phyloP scores from a whole-genome alignment of 306 rosid genomes.

The Ceratonia siliqua region DNA sequence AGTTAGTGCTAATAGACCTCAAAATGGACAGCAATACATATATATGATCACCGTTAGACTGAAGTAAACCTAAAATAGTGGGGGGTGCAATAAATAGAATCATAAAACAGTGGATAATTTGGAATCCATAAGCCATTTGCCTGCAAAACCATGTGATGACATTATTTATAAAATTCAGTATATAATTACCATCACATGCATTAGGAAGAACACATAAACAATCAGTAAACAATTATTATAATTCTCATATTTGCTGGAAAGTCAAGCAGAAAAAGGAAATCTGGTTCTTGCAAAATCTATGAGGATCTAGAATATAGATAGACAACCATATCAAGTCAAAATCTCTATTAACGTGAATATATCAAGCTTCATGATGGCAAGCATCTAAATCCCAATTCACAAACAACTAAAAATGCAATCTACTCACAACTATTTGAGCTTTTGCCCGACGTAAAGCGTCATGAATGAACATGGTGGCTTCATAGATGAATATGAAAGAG shows the following conservation, averaged over 20 bases:
- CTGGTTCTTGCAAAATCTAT: constrained; percentile 1
- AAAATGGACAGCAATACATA: constrained; percentile 6
- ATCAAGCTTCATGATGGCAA: constrained; percentile 10
- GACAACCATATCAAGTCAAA: constrained; percentile 6
- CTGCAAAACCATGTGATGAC: constrained; percentile 16
- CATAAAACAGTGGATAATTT: neutral
- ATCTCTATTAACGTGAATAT: neutral
- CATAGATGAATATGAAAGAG: constrained; percentile 13
- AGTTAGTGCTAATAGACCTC: neutral
- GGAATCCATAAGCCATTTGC: neutral
- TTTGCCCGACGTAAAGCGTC: constrained; percentile 8
- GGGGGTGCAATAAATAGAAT: neutral
- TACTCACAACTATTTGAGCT: neutral
- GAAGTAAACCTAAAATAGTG: neutral
- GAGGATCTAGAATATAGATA: constrained; percentile 16
- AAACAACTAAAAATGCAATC: neutral
- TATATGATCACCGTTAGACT: constrained; percentile 19
- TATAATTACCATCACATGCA: constrained; percentile 1
- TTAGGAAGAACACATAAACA: constrained; percentile 22
- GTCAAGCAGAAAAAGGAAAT: constrained; percentile 21
- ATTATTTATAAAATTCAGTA: neutral
- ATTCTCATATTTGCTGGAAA: constrained; percentile 8
- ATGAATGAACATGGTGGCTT: neutral
- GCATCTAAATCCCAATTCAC: constrained; percentile 14
- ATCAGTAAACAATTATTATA: neutral